Percentiles rank a stretch among this genome's conserved stretches.
Conservation (phyloP, 176 grass and related monocot genomes). For the Ananas comosus region DNA sequence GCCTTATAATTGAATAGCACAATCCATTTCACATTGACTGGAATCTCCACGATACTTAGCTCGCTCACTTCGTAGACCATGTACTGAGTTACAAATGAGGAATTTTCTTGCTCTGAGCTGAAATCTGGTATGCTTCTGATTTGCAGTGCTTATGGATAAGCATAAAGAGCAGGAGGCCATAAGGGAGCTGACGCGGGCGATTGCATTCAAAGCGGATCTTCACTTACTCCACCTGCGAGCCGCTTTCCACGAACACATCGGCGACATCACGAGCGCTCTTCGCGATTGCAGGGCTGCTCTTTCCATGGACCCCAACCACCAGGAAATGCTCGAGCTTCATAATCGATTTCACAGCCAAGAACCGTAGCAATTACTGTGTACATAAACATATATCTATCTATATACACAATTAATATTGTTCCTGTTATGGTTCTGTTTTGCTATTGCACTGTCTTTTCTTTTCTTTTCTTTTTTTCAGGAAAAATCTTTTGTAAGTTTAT, state of each 20-base stretch:
- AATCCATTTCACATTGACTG: too few relatives aligned
- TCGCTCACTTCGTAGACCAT: too few relatives aligned
- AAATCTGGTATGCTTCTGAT: conserved; percentile 5
- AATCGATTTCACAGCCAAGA: conserved; percentile 95
- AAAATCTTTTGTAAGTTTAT: too few relatives aligned
- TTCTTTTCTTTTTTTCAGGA: too few relatives aligned
- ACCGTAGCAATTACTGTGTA: conserved; percentile 29
- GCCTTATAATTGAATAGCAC: too few relatives aligned
- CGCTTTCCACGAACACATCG: conserved; percentile 83
- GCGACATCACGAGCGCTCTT: conserved; percentile 66
- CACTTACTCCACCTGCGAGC: conserved; percentile 90
- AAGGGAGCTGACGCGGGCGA: conserved; percentile 70
- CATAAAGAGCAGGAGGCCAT: conserved; percentile 98
- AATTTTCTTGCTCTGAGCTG: background rate
- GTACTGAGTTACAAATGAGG: too few relatives aligned
- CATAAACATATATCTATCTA: conserved; percentile 1
- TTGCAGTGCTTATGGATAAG: conserved; percentile 94
- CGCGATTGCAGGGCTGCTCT: conserved; percentile 79
- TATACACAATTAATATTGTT: background rate
- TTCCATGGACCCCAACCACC: conserved; percentile 93
- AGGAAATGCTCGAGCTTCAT: conserved; percentile 99
- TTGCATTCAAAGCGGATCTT: conserved; percentile 89
- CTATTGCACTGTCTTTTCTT: background rate
- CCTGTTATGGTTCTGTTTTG: background rate
- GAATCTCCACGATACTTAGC: too few relatives aligned